Evolutionary conservation across 371 early-diverging fungal genomes (phyloP), one percentile per base, ranked within the genome.

Genomic region (Vittaforma corneae): DNA sequence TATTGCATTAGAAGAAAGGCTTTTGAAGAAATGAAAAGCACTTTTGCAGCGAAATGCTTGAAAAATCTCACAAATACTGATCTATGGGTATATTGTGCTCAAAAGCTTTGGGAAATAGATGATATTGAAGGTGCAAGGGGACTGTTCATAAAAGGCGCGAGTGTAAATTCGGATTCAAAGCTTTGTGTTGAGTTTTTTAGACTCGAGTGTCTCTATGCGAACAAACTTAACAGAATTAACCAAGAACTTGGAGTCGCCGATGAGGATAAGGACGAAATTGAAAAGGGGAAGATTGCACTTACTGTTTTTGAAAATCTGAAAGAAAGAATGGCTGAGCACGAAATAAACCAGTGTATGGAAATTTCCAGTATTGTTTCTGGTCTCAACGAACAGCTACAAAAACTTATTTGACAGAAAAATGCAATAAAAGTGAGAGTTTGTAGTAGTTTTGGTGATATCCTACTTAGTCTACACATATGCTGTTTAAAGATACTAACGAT

Each of bases 141-240:
- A 35, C 38, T 68, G 48, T 59, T 68, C 40, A 54, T 63, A 22
- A 67, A 68, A 37, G 65, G 53, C 11, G 68, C 68, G 3, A 2
- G 55, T 44, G 35, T 68, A 29, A 29, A 16, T 22, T 30, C 47
- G 24, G 44, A 48, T 42, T 22, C 33, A 1, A 48, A 57, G 58
- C 16, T 72, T n/a, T 55, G 35, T 48, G 38, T 65, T 33, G 73
- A 67, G 29, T 72, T 68, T 51, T 72, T 72, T 47, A 72, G 62
- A 58, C 50, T 68, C 44, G 73, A 72, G 34, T 44, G 51, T 22
- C 30, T 58, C 30, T 57, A 58, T 42, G 40, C 62, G 18, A 26
- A 20, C n/a, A 60, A 57, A 40, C 28, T 65, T 16, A 28, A 40
- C 1, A 26, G 34, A n/a, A 16, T 22, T 14, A 60, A 42, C 33